Evolutionary conservation across 495 filamentous ascomycete species (phyloP), one percentile per base, ranked within the genome.

Genomic region (Podospora sp.): DNA sequence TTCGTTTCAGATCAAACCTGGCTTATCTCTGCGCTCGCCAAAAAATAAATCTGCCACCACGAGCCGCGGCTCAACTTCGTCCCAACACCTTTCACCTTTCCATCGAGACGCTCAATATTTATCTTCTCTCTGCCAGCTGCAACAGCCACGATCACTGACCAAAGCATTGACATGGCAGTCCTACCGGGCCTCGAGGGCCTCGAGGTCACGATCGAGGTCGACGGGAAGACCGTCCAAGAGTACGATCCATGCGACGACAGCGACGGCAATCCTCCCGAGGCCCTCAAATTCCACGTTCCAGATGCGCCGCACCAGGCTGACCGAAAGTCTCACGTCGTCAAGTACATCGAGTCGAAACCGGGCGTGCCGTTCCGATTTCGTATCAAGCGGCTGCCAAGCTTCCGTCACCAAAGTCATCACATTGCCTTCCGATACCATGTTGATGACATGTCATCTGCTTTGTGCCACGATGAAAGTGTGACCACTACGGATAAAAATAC

Each of bases 151-250:
- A 33, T 4, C 29, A 33, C 4, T 33, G 29, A 33, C 8, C 2
- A 22, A 35, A 33, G n/a, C 2, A 22, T 22, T 2, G 26, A 33
- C 6, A 81, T 82, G 78, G 79, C 79, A 0, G 67, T 80, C 51
- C 52, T 78, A n/a, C 24, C 69, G 14, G 27, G 49, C 9, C 24
- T 77, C n/a, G 72, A 73, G 0, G 77, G 77, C 52, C 24, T 81
- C 3, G 60, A 72, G 61, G 68, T 75, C 25, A 69, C 53, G 12
- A 63, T 82, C 9, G 24, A 63, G 3, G 69, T 77, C 6, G 65
- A 71, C 14, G 75, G 69, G 0, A n/a, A 36, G 36, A 64, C 69
- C 1, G 65, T 73, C 3, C 22, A 53, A 2, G 80, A 82, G 11
- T 81, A 79, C 55, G 67, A 75, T 1, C 67, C 79, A 24, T 68